Evolutionary conservation across 305 asterid genomes (phyloP).

Genomic region (Solanum aculeatissimum): DNA sequence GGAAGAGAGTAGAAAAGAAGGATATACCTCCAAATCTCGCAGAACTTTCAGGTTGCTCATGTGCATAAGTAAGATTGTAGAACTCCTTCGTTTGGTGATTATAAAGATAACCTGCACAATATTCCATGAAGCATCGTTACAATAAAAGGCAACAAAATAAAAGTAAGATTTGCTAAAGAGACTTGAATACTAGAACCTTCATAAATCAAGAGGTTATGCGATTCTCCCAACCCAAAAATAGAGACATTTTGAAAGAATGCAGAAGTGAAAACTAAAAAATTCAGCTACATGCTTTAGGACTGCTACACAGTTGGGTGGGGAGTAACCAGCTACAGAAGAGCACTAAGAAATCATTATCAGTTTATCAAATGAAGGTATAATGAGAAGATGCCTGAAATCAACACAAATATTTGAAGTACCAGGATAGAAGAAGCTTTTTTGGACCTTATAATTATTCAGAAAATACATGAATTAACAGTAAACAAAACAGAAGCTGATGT

Average conservation of each 20-base stretch:
- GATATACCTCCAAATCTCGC: constrained; percentile 83
- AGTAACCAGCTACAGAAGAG: neutral
- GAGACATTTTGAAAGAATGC: neutral
- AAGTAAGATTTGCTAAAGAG: neutral
- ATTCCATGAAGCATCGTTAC: constrained; percentile 5
- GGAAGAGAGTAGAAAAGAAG: neutral
- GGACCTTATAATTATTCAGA: neutral
- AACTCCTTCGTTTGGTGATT: constrained; percentile 95
- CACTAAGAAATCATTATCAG: neutral
- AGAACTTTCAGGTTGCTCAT: constrained; percentile 89
- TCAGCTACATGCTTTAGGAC: neutral
- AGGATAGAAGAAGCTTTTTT: neutral
- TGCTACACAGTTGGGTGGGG: neutral
- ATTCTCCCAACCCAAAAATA: neutral
- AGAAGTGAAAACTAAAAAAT: neutral
- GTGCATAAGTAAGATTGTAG: constrained; percentile 92
- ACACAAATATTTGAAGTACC: neutral
- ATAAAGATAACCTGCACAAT: constrained; percentile 80
- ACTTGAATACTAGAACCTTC: neutral
- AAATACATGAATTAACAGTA: neutral
- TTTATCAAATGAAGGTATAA: neutral
- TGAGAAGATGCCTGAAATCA: neutral
- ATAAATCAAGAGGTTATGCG: neutral
- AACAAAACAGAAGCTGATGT: neutral
- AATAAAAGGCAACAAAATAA: constrained; percentile 3